Evolutionary conservation across 345 rosid species (phyloP), one percentile per base, ranked within the genome.

Genomic region (Hibiscus syriacus): DNA sequence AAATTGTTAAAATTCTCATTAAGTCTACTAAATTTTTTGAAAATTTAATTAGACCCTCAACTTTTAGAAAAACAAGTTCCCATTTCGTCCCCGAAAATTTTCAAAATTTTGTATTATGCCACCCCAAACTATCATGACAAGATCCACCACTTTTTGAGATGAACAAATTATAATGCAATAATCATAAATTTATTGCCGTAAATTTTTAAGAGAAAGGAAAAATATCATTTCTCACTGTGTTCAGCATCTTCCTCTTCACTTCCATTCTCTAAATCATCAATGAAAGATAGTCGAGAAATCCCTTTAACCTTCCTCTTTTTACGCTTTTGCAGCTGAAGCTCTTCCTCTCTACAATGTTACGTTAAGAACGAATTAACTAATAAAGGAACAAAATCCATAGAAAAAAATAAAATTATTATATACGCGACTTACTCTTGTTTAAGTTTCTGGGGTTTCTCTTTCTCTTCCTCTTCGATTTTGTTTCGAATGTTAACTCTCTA

Each of bases 401-500:
- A 34, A 46, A 1, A 17, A n/a, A 1, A 57, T 2, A 68, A n/a
- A 43, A 20, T n/a, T n/a, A 64, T 45, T 20, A 3, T 30, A 56
- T 13, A 55, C 13, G 14, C 12, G 13, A 20, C 96, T 72, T 72
- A 94, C 99, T 95, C 97, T 80, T 95, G 88, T 36, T 85, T 96
- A 43, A 95, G 83, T 85, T 87, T 90, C 64, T 85, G 90, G 64
- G 90, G 86, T 72, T 95, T 95, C 88, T 95, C 99, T 84, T 92
- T 92, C 81, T 92, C 98, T 76, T 95, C 99, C 78, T 95, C 98
- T 70, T 95, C 99, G 19, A 92, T 74, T 80, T 95, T 92, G 72
- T 70, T 95, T 59, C 88, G 93, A 63, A 95, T 95, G 76, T 85
- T 95, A 72, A 92, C 98, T 74, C 99, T 86, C 99, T 94, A 70